These are phyloP conservation scores for Globisporangium acanthophoron DNA, from an alignment of 352 stramenopile species.

Conservation along the genomic window DNA sequence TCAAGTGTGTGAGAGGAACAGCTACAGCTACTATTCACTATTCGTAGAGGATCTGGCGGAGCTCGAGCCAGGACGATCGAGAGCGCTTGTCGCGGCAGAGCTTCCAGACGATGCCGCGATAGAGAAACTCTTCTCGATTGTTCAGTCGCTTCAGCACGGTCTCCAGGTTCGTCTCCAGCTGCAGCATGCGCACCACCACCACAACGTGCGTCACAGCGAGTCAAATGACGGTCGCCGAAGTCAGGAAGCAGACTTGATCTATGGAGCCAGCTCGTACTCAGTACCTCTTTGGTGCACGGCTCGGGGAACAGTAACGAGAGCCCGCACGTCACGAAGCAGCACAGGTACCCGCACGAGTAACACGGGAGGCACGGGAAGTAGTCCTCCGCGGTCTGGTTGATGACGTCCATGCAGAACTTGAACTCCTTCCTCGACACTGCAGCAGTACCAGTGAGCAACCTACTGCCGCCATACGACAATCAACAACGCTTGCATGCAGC, in stretches of 20 bases:
- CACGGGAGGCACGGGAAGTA: constrained; percentile 71
- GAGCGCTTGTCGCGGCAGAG: constrained; percentile 36
- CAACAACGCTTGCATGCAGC: background rate
- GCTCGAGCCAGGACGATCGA: constrained; percentile 68
- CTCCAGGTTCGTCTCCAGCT: constrained; percentile 62
- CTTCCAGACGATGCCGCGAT: constrained; percentile 59
- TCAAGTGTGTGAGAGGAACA: too few species aligned
- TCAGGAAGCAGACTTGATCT: background rate
- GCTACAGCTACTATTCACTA: constrained; percentile 7
- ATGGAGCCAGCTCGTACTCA: background rate
- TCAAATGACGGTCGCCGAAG: too few species aligned
- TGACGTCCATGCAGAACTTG: constrained; percentile 65
- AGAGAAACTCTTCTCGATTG: constrained; percentile 65
- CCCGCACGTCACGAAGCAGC: constrained; percentile 55
- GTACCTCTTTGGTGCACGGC: constrained; percentile 64
- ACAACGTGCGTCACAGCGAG: too few species aligned
- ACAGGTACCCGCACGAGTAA: constrained; percentile 63
- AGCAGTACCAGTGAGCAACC: background rate
- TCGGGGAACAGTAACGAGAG: constrained; percentile 55
- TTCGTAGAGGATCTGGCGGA: constrained; percentile 61
- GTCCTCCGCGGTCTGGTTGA: constrained; percentile 72
- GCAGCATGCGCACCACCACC: background rate
- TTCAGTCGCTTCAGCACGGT: constrained; percentile 59
- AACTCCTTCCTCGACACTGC: constrained; percentile 70
- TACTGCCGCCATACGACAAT: too few species aligned